phyloP scores from a whole-genome alignment of 2,329 filamentous ascomycete species.

The Nigrospora oryzae region DNA sequence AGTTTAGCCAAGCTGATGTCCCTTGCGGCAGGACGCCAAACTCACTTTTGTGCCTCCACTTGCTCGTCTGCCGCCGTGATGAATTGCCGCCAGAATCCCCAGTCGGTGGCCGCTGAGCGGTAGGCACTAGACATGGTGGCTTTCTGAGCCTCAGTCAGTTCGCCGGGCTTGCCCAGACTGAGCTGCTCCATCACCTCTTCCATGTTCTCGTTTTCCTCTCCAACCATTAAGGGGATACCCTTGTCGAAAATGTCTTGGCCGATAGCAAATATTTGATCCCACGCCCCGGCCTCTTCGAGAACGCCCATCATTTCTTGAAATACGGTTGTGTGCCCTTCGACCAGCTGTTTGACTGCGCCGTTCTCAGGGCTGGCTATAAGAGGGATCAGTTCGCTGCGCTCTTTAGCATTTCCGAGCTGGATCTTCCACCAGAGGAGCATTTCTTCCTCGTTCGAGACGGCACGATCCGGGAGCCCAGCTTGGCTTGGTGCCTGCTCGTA shows the following conservation, averaged over 20 bases:
- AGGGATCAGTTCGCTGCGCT: too few relatives aligned
- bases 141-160: background rate
- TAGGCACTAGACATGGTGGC: background rate
- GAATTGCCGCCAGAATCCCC: conserved; percentile 28
- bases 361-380: conserved; percentile 10
- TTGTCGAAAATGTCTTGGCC: conserved; percentile 10
- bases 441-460: conserved; percentile 10
- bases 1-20: conserved; percentile 2
- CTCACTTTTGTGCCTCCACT: conserved; percentile 23
- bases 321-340: conserved; percentile 8
- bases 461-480: background rate
- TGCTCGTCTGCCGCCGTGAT: conserved; percentile 27
- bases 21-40: background rate
- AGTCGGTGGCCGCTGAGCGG: conserved; percentile 10
- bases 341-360: conserved; percentile 11
- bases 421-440: conserved; percentile 15
- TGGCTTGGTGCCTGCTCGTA: background rate
- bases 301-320: conserved; percentile 9
- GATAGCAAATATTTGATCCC: conserved; percentile 10
- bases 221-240: conserved; percentile 7
- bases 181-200: background rate
- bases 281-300: conserved; percentile 7
- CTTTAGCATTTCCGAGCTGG: background rate
- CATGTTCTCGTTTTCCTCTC: background rate
- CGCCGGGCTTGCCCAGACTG: background rate